Percentiles rank a stretch among this genome's conserved stretches.
These are phyloP conservation scores for Venturia nashicola DNA, from an alignment of 2,329 filamentous ascomycete genomes.

Conservation along the genomic window DNA sequence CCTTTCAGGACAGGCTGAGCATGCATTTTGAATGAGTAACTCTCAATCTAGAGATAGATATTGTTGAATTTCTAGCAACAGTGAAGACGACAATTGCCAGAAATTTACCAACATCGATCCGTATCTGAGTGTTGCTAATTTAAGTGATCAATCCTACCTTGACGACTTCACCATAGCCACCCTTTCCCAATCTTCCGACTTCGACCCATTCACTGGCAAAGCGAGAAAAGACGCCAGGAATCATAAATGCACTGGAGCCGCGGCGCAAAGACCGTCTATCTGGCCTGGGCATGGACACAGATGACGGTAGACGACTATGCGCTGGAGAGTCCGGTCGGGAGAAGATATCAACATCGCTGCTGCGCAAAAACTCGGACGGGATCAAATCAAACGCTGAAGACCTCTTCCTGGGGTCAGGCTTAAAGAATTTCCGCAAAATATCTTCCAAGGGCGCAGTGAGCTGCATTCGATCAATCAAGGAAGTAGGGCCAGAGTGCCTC, in stretches of 20 bases:
- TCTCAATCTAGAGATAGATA: not conserved
- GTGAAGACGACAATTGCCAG: not conserved
- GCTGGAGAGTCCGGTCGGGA: constrained; percentile 23
- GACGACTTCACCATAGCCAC: constrained; percentile 92
- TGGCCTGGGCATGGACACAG: constrained; percentile 19
- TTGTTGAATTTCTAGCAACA: not conserved
- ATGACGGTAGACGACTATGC: constrained; percentile 21
- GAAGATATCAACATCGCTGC: constrained; percentile 35
- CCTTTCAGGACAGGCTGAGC: not conserved
- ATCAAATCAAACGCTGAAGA: constrained; percentile 67
- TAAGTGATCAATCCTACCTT: constrained; percentile 32
- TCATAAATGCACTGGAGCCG: constrained; percentile 4
- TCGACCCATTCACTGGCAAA: constrained; percentile 87
- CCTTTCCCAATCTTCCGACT: constrained; percentile 77
- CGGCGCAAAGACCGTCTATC: constrained; percentile 8
- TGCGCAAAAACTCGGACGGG: constrained; percentile 43
- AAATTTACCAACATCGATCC: not conserved
- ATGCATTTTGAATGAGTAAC: not conserved
- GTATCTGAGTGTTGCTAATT: not conserved
- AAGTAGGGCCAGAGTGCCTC: constrained; percentile 67
- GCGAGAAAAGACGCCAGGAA: constrained; percentile 39
- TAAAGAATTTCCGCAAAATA: constrained; percentile 74
- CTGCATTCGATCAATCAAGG: constrained; percentile 56
- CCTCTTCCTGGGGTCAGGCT: constrained; percentile 68
- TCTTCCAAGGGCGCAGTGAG: constrained; percentile 68